Percentiles rank a stretch among this genome's conserved stretches.
Evolutionary conservation across 176 grass and related monocot species (phyloP).

Genomic region (Oryza glaberrima): DNA sequence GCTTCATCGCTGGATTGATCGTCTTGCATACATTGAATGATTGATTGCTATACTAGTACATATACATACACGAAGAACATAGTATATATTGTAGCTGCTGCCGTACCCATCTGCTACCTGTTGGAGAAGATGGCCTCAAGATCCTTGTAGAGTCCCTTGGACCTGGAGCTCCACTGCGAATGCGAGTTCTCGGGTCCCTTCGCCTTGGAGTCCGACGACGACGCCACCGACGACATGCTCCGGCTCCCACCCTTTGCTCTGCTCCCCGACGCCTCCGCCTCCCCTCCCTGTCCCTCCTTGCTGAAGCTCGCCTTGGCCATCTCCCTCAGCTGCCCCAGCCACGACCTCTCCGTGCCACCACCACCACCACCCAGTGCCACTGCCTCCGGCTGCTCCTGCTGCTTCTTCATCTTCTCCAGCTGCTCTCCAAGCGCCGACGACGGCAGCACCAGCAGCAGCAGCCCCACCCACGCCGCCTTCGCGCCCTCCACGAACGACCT

Average conservation of each 20-base stretch:
- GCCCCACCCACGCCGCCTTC: constrained; percentile 60
- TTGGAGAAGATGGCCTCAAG: constrained; percentile 85
- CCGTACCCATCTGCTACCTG: constrained; percentile 30
- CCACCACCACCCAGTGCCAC: neutral
- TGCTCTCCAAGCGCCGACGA: constrained; percentile 37
- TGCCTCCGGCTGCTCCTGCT: constrained; percentile 6
- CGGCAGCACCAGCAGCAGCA: constrained; percentile 63
- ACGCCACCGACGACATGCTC: constrained; percentile 53
- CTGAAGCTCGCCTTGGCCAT: constrained; percentile 91
- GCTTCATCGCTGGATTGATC: no score
- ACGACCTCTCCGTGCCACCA: constrained; percentile 44
- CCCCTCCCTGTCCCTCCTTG: constrained; percentile 48
- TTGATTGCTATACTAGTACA: no score
- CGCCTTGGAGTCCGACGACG: constrained; percentile 56
- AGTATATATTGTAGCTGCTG: no score
- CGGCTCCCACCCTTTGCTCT: constrained; percentile 40
- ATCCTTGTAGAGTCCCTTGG: constrained; percentile 69
- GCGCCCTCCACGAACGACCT: constrained; percentile 57
- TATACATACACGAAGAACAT: no score
- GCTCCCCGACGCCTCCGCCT: constrained; percentile 74
- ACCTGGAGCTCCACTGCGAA: constrained; percentile 49
- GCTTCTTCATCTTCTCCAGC: constrained; percentile 2
- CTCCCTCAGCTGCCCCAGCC: constrained; percentile 86
- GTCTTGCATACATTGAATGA: no score
- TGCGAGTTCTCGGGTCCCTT: constrained; percentile 9